Base-by-base conservation (phyloP, 495 filamentous ascomycete species). In the Lentithecium fluviatile region DNA sequence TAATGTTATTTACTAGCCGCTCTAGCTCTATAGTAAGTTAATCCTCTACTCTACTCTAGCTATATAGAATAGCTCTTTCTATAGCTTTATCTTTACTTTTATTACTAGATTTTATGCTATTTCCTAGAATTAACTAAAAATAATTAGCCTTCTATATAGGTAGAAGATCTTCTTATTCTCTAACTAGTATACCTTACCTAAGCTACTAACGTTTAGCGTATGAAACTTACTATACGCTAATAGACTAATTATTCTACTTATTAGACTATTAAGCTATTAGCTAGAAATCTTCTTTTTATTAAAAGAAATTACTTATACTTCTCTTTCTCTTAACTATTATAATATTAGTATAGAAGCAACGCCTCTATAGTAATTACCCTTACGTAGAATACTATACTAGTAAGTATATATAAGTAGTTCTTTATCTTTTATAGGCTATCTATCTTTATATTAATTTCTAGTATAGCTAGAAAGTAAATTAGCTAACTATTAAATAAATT, bases 81-180 rank as follows among this genome's bases (percentile, higher is more conserved):
- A 51, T 13, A 51, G 47, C 47, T n/a, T 6, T 10, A 10, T 10
- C 23, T 24, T 17, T 24, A 29, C 36, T 15, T 38, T 38, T 8
- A 15, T 15, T 38, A 38, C 8, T 38, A 38, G 7, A 38, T 15
- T 38, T 23, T 51, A 11, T 6, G 47, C 47, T 51, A 51, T 23
- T 11, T n/a, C 17, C 10, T 51, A 12, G 6, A n/a, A 51, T 7
- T 8, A 17, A 10, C 23, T 51, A 32, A 51, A 8, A 23, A n/a
- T n/a, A 23, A 51, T 51, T 24, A 32, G 47, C 12, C 17, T 10
- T 13, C 47, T 32, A 29, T 51, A 24, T 11, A 32, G 21, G 23
- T 51, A 51, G 24, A 51, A 51, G 47, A 51, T 51, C 47, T 51
- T 51, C 13, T 29, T 51, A 51, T 51, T 32, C 23, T 51, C 11